These are phyloP conservation scores for Populus alba DNA, from an alignment of 345 rosid genomes.

Conservation along the genomic window DNA sequence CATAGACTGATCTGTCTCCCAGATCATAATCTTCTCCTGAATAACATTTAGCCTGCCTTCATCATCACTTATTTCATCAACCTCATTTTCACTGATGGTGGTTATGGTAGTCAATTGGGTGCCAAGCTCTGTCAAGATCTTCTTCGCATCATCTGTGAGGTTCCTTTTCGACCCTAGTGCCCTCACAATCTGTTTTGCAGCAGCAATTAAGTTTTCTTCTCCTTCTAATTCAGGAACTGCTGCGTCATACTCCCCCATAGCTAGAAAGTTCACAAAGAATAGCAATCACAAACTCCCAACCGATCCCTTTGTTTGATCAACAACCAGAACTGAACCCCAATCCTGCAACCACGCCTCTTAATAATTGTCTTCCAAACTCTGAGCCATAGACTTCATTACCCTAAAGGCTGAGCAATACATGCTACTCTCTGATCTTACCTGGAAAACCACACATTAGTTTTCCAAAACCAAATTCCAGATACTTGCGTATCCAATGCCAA, in stretches of 20 bases:
- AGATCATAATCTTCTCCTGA: constrained; percentile 61
- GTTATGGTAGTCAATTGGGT: constrained; percentile 52
- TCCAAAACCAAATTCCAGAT: not conserved
- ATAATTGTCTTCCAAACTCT: not conserved
- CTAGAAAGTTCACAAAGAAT: constrained; percentile 16
- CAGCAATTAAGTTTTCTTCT: constrained; percentile 62
- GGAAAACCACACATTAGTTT: too few relatives aligned
- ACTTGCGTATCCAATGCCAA: not conserved
- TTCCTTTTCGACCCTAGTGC: constrained; percentile 58
- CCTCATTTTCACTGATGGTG: constrained; percentile 23
- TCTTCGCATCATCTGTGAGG: constrained; percentile 54
- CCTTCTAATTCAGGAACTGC: constrained; percentile 34
- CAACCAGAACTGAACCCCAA: constrained; percentile 1
- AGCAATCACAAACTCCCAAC: constrained; percentile 1
- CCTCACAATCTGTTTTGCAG: constrained; percentile 52
- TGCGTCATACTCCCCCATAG: constrained; percentile 49
- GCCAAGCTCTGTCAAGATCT: constrained; percentile 58
- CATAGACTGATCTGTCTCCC: constrained; percentile 73
- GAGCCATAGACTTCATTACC: not conserved
- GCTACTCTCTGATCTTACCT: not conserved
- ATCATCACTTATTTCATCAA: constrained; percentile 37
- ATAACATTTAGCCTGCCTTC: constrained; percentile 46
- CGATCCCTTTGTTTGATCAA: not conserved
- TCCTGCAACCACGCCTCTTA: not conserved
- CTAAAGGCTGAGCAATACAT: constrained; percentile 2